Base-by-base conservation (phyloP, 768 basidiomycete genomes). In the Dioszegia crocea region DNA sequence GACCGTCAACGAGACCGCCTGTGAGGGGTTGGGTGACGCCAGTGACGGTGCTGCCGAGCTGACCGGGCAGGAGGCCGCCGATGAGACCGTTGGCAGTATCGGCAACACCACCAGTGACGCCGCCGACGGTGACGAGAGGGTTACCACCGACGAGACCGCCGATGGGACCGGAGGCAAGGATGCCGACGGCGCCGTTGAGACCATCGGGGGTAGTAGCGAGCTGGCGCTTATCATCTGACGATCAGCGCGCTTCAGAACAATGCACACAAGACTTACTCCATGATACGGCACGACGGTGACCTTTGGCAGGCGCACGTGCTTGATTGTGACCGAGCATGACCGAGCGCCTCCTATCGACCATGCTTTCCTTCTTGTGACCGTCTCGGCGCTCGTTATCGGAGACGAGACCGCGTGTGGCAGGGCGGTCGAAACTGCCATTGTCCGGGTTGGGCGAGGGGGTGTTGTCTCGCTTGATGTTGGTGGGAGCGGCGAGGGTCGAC, bases 401-500 rank as follows among this genome's bases (percentile, higher is more conserved):
- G 38, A 53, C 51, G 24, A 53, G 10, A 19, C 26, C 36, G 36
- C 23, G 26, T 11, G 38, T 36, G 33, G 51, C 31, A 4, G 51
- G 19, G 51, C 30, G 29, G 47, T 59, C 57, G 31, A 59, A 59
- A 41, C 49, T 43, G 41, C 40, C 50, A 19, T 54, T 38, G 46
- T 63, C 57, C 21, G 62, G 58, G 38, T 48, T 59, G 33, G 58
- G 58, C 26, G 57, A 57, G 19, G 33, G 51, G 31, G 45, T 24
- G 31, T 43, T 47, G n/a, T 43, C 45, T 2, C 54, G 44, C 38
- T 50, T 45, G 30, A 33, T 24, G 0, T 41, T 17, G 30, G 57
- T 59, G 14, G 67, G 67, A 5, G 65, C 65, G 14, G 62, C 64
- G 36, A 69, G 56, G 16, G 65, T 55, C 10, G 63, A 52, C 11